Evolutionary conservation across 371 early-diverging fungal genomes (phyloP).

Genomic region (Mortierella sp.): DNA sequence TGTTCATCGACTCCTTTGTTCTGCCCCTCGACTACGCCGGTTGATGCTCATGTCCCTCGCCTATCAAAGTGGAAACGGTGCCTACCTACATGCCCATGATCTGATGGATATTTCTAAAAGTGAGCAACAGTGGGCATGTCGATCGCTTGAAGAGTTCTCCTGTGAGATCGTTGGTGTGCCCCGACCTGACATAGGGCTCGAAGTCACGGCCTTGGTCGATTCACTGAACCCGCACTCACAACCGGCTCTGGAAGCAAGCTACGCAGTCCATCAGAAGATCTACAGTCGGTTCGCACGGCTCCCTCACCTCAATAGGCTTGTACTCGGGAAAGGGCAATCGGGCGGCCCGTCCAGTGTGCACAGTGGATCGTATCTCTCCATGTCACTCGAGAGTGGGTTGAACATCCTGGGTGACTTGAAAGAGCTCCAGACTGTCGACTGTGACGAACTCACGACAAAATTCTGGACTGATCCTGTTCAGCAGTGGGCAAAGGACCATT

Average conservation of each 20-base stretch:
- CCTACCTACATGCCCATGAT: neutral
- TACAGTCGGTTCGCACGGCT: neutral
- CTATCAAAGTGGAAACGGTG: neutral
- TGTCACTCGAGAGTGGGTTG: neutral
- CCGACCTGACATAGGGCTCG: neutral
- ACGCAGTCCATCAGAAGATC: neutral
- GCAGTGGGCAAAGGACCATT: neutral
- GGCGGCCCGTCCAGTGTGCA: no score
- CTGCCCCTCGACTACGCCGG: neutral
- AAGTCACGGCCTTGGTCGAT: neutral
- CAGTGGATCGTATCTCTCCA: neutral
- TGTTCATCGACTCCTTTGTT: neutral
- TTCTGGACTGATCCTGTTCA: neutral
- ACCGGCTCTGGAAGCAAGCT: neutral
- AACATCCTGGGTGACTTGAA: neutral
- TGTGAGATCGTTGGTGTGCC: neutral
- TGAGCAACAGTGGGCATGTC: conserved; percentile 1
- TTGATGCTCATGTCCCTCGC: neutral
- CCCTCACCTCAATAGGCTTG: neutral
- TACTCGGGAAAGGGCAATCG: neutral
- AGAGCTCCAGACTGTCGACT: neutral
- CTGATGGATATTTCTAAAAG: neutral
- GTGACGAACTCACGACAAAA: neutral
- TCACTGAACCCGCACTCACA: neutral
- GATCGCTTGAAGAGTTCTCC: neutral